Evolutionary conservation across 805 yeast genomes (phyloP).

Genomic region (Yamadazyma tumulicola): DNA sequence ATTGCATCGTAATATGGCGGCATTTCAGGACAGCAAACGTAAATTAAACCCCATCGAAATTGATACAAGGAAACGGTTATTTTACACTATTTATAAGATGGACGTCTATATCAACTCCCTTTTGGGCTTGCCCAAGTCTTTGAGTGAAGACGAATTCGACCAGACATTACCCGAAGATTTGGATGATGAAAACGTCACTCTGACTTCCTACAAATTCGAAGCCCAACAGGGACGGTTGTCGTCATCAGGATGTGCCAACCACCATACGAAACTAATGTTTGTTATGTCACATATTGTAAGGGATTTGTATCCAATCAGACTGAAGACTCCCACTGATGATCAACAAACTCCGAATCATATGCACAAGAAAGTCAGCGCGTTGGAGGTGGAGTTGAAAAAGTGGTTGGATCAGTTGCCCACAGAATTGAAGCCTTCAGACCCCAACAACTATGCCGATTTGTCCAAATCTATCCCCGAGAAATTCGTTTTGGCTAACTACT

Average conservation of each 20-base stretch:
- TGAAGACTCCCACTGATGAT: constrained; percentile 15
- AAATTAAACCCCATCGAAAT: constrained; percentile 72
- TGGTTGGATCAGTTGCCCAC: constrained; percentile 73
- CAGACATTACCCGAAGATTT: constrained; percentile 82
- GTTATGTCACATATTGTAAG: constrained; percentile 69
- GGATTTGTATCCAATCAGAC: constrained; percentile 71
- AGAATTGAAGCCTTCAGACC: constrained; percentile 72
- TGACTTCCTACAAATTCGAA: constrained; percentile 50
- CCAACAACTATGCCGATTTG: constrained; percentile 25
- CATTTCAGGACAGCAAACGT: constrained; percentile 42
- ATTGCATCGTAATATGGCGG: constrained; percentile 64
- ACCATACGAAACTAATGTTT: constrained; percentile 72
- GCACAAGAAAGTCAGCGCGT: constrained; percentile 48
- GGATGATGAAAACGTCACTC: constrained; percentile 83
- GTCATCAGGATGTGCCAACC: constrained; percentile 77
- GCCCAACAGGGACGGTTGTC: constrained; percentile 53
- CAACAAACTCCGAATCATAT: constrained; percentile 31
- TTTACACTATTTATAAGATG: constrained; percentile 88
- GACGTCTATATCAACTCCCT: constrained; percentile 86
- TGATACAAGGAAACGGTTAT: constrained; percentile 79
- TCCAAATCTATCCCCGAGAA: constrained; percentile 43
- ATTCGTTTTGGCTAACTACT: constrained; percentile 70
- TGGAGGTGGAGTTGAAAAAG: constrained; percentile 64
- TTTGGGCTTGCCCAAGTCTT: constrained; percentile 78
- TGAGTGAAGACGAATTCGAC: constrained; percentile 76